Conservation (phyloP, 208 protist genomes). For the Crithidia brevicula region DNA sequence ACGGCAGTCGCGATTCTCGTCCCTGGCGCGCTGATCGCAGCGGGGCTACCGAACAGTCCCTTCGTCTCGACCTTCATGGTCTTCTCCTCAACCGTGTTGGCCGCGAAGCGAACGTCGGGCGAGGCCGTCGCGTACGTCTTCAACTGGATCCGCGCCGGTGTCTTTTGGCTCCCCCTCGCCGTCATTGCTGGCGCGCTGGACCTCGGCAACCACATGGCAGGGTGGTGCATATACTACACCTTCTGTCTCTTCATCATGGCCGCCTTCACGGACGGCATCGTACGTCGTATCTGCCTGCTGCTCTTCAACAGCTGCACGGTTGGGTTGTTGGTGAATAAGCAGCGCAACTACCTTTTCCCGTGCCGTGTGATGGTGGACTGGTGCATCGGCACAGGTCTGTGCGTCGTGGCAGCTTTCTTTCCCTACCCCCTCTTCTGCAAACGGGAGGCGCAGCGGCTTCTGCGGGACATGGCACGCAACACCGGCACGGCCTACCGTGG, state of each 20-base stretch:
- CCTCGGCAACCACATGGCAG: constrained; percentile 63
- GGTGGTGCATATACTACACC: constrained; percentile 83
- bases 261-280: constrained; percentile 70
- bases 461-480: constrained; percentile 60
- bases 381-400: constrained; percentile 81
- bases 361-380: constrained; percentile 88
- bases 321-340: constrained; percentile 53
- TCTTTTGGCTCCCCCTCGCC: constrained; percentile 79
- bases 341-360: constrained; percentile 44
- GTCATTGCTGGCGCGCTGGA: constrained; percentile 64
- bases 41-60: constrained; percentile 44
- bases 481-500: constrained; percentile 73
- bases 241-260: constrained; percentile 82
- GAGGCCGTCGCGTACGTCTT: constrained; percentile 79
- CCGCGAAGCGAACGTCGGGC: constrained; percentile 71
- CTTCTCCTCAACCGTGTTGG: constrained; percentile 69
- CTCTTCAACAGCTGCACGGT: constrained; percentile 89
- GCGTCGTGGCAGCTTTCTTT: constrained; percentile 69
- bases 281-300: constrained; percentile 82
- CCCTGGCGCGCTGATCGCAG: constrained; percentile 66
- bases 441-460: constrained; percentile 49
- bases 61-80: constrained; percentile 73
- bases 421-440: constrained; percentile 86
- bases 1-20: constrained; percentile 68
- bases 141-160: constrained; percentile 68